Conservation (phyloP, 371 early-diverging fungal genomes). For the Circinella umbellata region DNA sequence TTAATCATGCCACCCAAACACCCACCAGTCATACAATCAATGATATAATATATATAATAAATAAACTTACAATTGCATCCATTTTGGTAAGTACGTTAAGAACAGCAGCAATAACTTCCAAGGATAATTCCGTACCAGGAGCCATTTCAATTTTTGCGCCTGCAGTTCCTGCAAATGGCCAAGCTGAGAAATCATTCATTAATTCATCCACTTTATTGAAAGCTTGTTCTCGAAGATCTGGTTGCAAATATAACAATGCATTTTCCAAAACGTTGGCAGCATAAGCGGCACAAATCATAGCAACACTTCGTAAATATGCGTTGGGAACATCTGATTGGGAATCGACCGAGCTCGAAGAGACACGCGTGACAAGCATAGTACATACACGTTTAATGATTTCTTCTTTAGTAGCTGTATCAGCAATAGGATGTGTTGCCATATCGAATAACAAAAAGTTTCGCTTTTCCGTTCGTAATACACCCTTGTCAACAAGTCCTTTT, state of each 20-base stretch:
- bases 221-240: conserved; percentile 86
- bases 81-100: conserved; percentile 86
- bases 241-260: conserved; percentile 83
- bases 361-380: conserved; percentile 69
- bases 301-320: conserved; percentile 74
- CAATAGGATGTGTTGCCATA: conserved; percentile 94
- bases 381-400: conserved; percentile 82
- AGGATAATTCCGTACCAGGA: conserved; percentile 59
- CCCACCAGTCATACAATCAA: background rate
- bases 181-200: conserved; percentile 82
- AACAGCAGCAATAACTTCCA: conserved; percentile 79
- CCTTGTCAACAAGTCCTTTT: conserved; percentile 97
- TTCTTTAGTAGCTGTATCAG: conserved; percentile 86
- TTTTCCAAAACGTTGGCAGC: conserved; percentile 97
- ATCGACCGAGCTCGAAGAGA: conserved; percentile 44
- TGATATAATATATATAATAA: background rate
- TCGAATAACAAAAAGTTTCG: conserved; percentile 94
- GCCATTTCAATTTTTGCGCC: conserved; percentile 64
- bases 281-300: conserved; percentile 94
- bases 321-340: conserved; percentile 49
- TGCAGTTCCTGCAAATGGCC: conserved; percentile 67
- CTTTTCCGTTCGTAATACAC: conserved; percentile 94
- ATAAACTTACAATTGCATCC: conserved; percentile 79
- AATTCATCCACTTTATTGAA: conserved; percentile 89
- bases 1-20: background rate